Base-by-base conservation (phyloP, 1,139 yeast species). In the Debaryomyces subglobosus region DNA sequence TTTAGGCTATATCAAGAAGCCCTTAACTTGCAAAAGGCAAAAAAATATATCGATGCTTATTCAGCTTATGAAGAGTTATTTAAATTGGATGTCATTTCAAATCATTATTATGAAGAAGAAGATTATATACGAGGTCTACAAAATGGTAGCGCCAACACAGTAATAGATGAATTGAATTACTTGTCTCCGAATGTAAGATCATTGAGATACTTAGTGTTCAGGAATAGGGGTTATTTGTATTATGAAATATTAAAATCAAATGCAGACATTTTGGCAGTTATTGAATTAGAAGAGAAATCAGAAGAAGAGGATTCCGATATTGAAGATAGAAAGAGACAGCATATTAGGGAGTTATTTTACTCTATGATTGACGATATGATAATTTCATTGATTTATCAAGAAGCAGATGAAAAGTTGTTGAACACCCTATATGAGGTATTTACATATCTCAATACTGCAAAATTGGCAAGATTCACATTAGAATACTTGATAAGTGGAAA, bases 221-320 rank as follows among this genome's bases (percentile, higher is more conserved):
- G 96, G 54, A 94, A 94, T 62, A 72, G 96, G 50, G 97, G 96
- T 0, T 77, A 89, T 53, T 73, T 89, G 35, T 80, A 84, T 53
- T 76, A 87, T 49, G 79, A 81, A 30, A 81, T 82, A 46, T 65
- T 71, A 46, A 45, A 48, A 43, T 54, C 56, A 39, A 36, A 39
- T 5, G 43, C 27, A 10, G 33, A 20, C 10, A 46, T 46, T 49
- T 51, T 41, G 44, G 48, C 27, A 10, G 27, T 45, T 3, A 33
- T 59, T 56, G 41, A 32, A 30, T 16, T 43, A 29, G 39, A 43
- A 33, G 30, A 39, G 15, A 27, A 44, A 13, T 46, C 41, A 7
- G 18, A 35, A 16, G 46, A 46, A 5, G 39, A 44, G 4, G 15
- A 13, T 12, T 20, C 13, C 12, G 46, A 57, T 49, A 48, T 46